These are phyloP conservation scores for Nicotiana tabacum DNA, from an alignment of 257 asterid species.

Conservation along the genomic window DNA sequence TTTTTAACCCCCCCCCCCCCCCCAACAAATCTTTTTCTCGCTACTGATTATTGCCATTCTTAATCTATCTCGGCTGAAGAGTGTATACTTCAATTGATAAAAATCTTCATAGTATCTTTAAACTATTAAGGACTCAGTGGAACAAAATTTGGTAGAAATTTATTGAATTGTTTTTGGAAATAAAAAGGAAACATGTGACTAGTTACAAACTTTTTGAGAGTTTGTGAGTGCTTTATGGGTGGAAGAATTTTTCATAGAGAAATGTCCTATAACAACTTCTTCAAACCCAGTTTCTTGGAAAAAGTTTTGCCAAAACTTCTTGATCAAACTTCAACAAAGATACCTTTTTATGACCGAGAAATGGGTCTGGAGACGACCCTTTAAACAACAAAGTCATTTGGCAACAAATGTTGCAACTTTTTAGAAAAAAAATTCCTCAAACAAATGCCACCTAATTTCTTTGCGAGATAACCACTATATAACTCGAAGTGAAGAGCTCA, in stretches of 20 bases:
- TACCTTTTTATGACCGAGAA: no score
- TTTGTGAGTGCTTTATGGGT: neutral
- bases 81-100: neutral
- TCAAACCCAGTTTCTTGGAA: neutral
- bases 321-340: neutral
- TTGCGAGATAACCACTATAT: neutral
- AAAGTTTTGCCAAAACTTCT: neutral
- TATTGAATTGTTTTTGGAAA: neutral
- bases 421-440: neutral
- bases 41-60: neutral
- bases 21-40: neutral
- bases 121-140: neutral
- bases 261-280: neutral
- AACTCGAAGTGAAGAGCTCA: neutral
- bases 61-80: neutral
- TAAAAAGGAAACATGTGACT: neutral
- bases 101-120: neutral
- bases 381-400: neutral
- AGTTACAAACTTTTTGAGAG: neutral
- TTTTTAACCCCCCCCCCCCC: neutral
- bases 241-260: neutral
- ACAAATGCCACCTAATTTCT: neutral
- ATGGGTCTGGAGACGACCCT: no score
- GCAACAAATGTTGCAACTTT: neutral
- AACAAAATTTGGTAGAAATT: neutral